Conservation (phyloP, 2,329 filamentous ascomycete species). For the Colletotrichum sp. region DNA sequence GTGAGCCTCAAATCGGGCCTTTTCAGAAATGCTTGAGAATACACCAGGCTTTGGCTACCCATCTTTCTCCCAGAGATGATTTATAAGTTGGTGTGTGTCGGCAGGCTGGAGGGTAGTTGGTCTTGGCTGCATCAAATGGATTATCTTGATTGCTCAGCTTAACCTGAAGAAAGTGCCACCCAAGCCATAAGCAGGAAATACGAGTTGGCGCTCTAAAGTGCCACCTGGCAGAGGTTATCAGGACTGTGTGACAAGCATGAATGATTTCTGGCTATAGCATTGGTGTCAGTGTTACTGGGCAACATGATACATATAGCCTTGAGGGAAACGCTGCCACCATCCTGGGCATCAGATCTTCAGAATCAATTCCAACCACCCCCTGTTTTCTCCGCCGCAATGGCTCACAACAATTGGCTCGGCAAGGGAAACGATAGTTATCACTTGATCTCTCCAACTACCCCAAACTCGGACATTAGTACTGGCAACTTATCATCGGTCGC, state of each 20-base stretch:
- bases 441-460: background rate
- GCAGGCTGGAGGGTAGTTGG: background rate
- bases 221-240: background rate
- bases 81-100: background rate
- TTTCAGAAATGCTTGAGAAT: background rate
- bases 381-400: background rate
- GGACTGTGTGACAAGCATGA: background rate
- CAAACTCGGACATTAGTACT: background rate
- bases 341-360: background rate
- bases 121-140: background rate
- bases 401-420: background rate
- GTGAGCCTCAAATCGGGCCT: background rate
- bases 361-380: background rate
- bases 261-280: background rate
- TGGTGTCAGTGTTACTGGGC: fast-evolving
- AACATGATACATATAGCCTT: background rate
- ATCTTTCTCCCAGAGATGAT: background rate
- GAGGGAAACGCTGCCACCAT: background rate
- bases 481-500: background rate
- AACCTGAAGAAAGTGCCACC: background rate
- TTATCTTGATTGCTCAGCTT: background rate
- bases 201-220: background rate
- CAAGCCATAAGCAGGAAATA: background rate
- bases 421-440: background rate
- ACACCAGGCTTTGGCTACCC: background rate